phyloP scores from a whole-genome alignment of 345 rosid species.

The Corymbia maculata region DNA sequence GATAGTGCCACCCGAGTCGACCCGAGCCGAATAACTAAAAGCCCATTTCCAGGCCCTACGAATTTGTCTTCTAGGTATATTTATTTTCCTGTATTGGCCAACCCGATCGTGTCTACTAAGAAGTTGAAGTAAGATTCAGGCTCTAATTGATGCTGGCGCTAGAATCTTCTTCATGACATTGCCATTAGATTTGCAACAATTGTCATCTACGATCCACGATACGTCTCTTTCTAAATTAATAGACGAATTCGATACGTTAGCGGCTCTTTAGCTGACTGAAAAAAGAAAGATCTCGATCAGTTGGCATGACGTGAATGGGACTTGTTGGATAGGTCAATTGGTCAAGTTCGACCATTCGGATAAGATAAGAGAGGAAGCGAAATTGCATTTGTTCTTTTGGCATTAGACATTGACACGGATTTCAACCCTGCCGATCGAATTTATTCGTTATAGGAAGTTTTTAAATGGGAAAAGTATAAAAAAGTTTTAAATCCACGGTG shows the following conservation, averaged over 20 bases:
- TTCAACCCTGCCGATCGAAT: not conserved
- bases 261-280: not conserved
- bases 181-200: not conserved
- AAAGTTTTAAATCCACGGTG: too few relatives aligned
- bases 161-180: not conserved
- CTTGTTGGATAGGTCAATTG: not conserved
- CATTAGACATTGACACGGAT: not conserved
- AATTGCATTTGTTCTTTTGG: not conserved
- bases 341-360: not conserved
- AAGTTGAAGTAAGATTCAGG: not conserved
- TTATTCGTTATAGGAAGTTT: not conserved
- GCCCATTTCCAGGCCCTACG: not conserved
- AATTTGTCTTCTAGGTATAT: not conserved
- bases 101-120: not conserved
- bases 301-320: not conserved
- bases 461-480: not conserved
- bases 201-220: not conserved
- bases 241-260: not conserved
- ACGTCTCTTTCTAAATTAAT: not conserved
- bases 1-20: not conserved
- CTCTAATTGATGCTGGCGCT: not conserved
- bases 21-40: not conserved
- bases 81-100: not conserved
- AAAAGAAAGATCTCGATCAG: not conserved
- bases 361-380: not conserved